Conservation (phyloP, 768 basidiomycete genomes). For the Boletus subcaerulescens region DNA sequence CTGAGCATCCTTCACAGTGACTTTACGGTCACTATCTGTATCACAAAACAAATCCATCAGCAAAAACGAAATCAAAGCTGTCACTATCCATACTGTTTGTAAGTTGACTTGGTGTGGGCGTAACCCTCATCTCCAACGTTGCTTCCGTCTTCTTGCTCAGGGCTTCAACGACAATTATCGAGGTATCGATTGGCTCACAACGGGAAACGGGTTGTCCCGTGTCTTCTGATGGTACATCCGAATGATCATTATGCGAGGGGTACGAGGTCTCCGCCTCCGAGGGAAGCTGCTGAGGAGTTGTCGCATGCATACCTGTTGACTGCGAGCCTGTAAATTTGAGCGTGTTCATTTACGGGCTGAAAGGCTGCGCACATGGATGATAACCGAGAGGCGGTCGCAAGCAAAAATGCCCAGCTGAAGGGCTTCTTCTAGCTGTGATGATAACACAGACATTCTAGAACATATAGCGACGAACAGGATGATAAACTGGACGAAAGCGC, state of each 20-base stretch:
- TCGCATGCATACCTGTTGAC: conserved; percentile 7
- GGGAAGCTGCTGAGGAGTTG: neutral
- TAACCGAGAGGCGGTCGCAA: conserved; percentile 26
- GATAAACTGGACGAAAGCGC: conserved; percentile 70
- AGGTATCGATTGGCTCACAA: neutral
- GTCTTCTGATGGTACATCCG: conserved; percentile 13
- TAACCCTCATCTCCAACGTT: neutral
- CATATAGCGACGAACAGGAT: conserved; percentile 58
- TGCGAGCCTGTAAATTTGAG: conserved; percentile 12
- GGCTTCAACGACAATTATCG: neutral
- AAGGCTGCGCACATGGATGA: conserved; percentile 33
- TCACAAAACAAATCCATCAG: neutral
- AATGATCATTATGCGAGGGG: neutral
- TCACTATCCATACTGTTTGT: conserved; percentile 3
- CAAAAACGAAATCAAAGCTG: neutral
- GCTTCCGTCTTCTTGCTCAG: neutral
- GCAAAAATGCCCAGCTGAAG: conserved; percentile 30
- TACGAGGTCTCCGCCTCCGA: neutral
- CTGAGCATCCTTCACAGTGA: neutral
- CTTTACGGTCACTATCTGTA: neutral
- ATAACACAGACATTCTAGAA: conserved; percentile 51
- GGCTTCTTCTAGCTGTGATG: conserved; percentile 42
- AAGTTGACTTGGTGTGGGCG: neutral
- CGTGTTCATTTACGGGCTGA: neutral
- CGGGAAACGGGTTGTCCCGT: conserved; percentile 10